Percentiles rank a stretch among this genome's conserved stretches.
These are phyloP conservation scores for Lenzites betulinus DNA, from an alignment of 768 basidiomycete genomes.

Conservation along the genomic window DNA sequence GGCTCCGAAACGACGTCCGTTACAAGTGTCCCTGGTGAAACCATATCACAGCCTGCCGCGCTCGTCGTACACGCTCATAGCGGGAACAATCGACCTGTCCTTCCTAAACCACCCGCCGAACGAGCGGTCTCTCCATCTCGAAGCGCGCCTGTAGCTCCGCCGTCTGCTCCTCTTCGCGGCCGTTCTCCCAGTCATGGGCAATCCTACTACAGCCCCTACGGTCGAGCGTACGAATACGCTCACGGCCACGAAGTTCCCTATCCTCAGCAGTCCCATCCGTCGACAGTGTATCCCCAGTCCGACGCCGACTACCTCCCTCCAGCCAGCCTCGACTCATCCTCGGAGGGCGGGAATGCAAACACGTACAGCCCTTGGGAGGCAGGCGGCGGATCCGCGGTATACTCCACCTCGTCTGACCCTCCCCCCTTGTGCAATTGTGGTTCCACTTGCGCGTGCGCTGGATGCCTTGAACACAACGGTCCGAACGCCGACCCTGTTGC, in stretches of 20 bases:
- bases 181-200: constrained; percentile 55
- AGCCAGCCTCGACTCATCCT: too few relatives aligned
- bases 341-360: too few relatives aligned
- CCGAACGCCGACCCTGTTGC: constrained; percentile 33
- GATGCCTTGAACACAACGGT: constrained; percentile 58
- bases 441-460: constrained; percentile 62
- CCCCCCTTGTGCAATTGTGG: constrained; percentile 65
- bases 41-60: constrained; percentile 24
- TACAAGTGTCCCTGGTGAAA: background rate
- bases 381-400: background rate
- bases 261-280: background rate
- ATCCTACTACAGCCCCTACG: constrained; percentile 65
- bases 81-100: constrained; percentile 53
- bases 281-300: background rate
- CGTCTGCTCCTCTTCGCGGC: constrained; percentile 43
- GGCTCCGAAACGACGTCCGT: constrained; percentile 5
- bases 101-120: constrained; percentile 53
- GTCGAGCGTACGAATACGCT: constrained; percentile 60
- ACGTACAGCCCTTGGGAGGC: constrained; percentile 8
- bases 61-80: constrained; percentile 26
- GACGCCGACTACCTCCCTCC: background rate
- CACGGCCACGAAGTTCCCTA: constrained; percentile 36
- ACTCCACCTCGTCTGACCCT: constrained; percentile 30
- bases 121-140: constrained; percentile 27
- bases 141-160: constrained; percentile 47